Conservation (phyloP, 257 asterid genomes). For the Fraxinus quadrangulata region DNA sequence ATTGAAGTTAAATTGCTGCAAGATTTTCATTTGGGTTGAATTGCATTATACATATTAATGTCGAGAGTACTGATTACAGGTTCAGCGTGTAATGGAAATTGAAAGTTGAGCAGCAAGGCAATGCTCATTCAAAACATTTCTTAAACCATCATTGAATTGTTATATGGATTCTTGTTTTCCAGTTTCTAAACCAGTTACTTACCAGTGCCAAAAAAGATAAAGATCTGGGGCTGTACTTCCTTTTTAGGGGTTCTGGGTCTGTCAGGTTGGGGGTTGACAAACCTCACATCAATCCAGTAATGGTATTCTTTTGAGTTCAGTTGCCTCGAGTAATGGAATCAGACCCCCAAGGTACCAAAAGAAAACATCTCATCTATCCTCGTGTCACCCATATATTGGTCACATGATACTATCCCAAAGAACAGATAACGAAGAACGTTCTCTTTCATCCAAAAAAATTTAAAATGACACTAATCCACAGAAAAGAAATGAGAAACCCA, state of each 20-base stretch:
- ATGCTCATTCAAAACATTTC: neutral
- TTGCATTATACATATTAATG: neutral
- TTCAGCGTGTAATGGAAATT: too few species aligned
- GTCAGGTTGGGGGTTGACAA: too few species aligned
- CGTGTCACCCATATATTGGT: neutral
- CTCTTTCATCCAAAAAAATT: neutral
- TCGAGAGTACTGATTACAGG: neutral
- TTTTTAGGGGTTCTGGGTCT: too few species aligned
- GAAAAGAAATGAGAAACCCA: neutral
- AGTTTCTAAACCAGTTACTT: neutral
- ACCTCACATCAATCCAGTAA: too few species aligned
- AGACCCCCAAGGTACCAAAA: neutral
- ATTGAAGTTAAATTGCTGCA: neutral
- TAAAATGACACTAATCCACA: neutral
- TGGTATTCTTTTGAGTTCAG: too few species aligned
- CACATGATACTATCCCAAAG: neutral
- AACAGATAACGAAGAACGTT: neutral
- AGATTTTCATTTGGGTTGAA: neutral
- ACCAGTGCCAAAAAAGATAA: neutral
- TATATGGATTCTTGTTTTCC: neutral
- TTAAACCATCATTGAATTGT: neutral
- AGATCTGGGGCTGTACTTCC: too few species aligned
- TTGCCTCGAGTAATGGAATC: too few species aligned
- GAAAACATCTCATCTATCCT: neutral
- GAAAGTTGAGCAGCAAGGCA: neutral